phyloP scores from a whole-genome alignment of 192 early-diverging fungal species.

The Backusella mclennaniae region DNA sequence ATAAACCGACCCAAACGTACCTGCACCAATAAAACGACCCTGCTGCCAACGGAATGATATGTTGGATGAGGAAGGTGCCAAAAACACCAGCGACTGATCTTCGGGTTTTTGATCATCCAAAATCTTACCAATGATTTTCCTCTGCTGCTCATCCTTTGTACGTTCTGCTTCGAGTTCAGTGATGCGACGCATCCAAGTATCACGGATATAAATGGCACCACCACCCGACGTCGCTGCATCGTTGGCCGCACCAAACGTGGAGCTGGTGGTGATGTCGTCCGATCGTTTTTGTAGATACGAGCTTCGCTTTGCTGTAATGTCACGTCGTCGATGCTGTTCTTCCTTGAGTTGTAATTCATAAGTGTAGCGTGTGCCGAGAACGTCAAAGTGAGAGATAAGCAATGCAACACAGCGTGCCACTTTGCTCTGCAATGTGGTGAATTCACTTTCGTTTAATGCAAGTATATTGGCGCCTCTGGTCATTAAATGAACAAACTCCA shows the following conservation, averaged over 20 bases:
- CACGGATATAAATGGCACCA: constrained; percentile 34
- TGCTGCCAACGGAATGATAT: constrained; percentile 85
- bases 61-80: constrained; percentile 74
- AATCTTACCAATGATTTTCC: constrained; percentile 70
- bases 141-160: constrained; percentile 46
- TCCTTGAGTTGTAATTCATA: constrained; percentile 35
- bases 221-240: constrained; percentile 13
- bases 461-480: constrained; percentile 72
- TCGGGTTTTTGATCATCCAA: constrained; percentile 75
- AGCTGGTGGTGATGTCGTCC: constrained; percentile 27
- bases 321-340: constrained; percentile 33
- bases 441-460: constrained; percentile 67
- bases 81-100: constrained; percentile 72
- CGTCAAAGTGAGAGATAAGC: constrained; percentile 81
- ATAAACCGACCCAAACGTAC: constrained; percentile 87
- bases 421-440: constrained; percentile 63
- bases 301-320: constrained; percentile 21
- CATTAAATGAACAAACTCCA: constrained; percentile 83
- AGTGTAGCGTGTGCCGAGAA: constrained; percentile 59
- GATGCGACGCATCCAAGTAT: constrained; percentile 53
- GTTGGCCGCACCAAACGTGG: constrained; percentile 31
- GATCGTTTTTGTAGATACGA: constrained; percentile 14
- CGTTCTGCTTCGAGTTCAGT: constrained; percentile 53
- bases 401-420: constrained; percentile 79
- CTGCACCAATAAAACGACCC: constrained; percentile 80